Base-by-base conservation (phyloP, 1,139 yeast genomes). In the Yamadazyma conglobata region DNA sequence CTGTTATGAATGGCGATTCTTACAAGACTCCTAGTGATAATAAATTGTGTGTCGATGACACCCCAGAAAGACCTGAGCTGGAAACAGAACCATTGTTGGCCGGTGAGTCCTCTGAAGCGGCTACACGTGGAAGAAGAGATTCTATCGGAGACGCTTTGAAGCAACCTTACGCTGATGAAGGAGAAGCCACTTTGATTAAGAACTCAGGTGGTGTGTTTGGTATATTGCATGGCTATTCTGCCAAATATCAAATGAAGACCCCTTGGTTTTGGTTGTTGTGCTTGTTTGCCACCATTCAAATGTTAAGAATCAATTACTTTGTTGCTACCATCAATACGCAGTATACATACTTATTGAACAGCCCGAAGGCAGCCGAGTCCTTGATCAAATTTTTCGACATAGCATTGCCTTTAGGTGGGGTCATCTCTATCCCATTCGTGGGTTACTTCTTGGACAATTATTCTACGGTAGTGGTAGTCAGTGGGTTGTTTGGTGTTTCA, bases 361-460 rank as follows among this genome's bases (percentile, higher is more conserved):
- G 66, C 0, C 30, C 48, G 3, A 30, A 35, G 5, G 25, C 35
- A 24, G 69, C 70, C 3, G 54, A 52, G 17, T 22, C 43, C 16
- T 52, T 67, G 35, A 66, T 64, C 39, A 50, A 47, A 30, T 50
- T 63, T 35, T 67, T 67, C 31, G 71, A 66, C 41, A 36, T 64
- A n/a, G 70, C 70, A 1, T 61, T 67, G 42, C 73, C 73, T 12
- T 50, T 67, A 31, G 73, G 72, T 6, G 73, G 73, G 1, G 51
- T 67, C 14, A 34, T 67, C 19, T 56, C 70, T 3, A 52, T 66
- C 24, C 73, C 73, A 10, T 60, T 66, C 29, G 60, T 67, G 18
- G 73, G 73, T 0, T 28, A 54, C 19, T 55, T 65, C 33, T 57
- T 67, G 38, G 73, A 67, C 43, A 45, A 52, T 37, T 58, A 49